phyloP scores from a whole-genome alignment of 176 grass and related monocot genomes.

The Oropetium thomaeum region DNA sequence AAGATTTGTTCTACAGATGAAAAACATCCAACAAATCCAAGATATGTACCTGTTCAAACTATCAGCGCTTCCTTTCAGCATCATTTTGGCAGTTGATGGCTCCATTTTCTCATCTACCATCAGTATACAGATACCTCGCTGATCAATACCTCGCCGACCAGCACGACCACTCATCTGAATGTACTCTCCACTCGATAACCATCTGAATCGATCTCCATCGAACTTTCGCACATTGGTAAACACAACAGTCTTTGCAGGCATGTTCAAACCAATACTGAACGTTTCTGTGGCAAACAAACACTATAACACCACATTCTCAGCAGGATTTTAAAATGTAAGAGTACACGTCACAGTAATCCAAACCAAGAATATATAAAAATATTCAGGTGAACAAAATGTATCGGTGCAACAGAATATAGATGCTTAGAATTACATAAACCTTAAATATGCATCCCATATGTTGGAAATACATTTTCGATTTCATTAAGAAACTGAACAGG shows the following conservation, averaged over 20 bases:
- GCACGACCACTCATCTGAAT: conserved; percentile 99
- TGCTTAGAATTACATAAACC: not conserved
- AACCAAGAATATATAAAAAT: not conserved
- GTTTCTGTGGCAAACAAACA: conserved; percentile 98
- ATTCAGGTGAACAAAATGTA: not conserved
- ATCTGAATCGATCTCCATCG: conserved; percentile 93
- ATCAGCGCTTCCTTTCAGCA: conserved; percentile 94
- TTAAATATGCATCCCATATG: not conserved
- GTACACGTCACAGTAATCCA: not conserved
- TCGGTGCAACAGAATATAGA: not conserved
- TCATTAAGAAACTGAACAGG: not conserved
- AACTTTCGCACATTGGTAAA: conserved; percentile 97
- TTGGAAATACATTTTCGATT: not conserved
- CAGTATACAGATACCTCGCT: conserved; percentile 89
- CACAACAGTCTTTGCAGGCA: conserved; percentile 98
- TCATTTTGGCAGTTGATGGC: conserved; percentile 91
- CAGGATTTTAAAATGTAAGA: conserved; percentile 13
- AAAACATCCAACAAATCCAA: not conserved
- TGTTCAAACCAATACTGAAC: conserved; percentile 99
- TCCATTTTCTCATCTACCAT: conserved; percentile 99
- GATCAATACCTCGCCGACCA: conserved; percentile 88
- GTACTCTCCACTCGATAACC: conserved; percentile 93
- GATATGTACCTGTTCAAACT: conserved; percentile 80
- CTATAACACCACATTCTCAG: conserved; percentile 51
- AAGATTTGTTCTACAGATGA: not conserved